A percentile compares a stretch with the other conserved stretches of the same genome.
Conservation (phyloP, 345 rosid genomes). For the Pistacia atlantica region DNA sequence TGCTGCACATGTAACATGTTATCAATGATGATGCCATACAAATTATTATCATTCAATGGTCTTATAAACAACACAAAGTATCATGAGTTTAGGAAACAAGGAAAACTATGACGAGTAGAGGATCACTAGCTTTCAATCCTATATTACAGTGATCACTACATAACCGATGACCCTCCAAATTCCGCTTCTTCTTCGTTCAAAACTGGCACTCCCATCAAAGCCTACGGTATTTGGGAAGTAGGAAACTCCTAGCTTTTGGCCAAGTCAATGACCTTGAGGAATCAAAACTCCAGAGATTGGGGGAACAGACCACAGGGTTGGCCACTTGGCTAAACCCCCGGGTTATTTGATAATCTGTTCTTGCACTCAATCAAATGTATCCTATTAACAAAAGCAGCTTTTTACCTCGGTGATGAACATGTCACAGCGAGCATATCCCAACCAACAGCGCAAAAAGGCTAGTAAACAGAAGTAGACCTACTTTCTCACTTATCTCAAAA, state of each 20-base stretch:
- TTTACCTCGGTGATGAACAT: too few relatives aligned
- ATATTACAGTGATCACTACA: neutral
- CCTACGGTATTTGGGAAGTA: neutral
- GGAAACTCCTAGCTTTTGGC: too few relatives aligned
- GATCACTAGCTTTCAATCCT: neutral
- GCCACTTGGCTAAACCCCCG: too few relatives aligned
- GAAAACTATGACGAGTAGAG: neutral
- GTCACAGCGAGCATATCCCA: too few relatives aligned
- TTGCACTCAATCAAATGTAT: too few relatives aligned
- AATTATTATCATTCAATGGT: neutral
- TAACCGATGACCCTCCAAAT: neutral
- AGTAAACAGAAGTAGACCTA: too few relatives aligned
- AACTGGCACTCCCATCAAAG: neutral
- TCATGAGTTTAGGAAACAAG: neutral
- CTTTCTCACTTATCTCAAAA: neutral
- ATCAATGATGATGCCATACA: slow-evolving; percentile 1
- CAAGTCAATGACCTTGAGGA: too few relatives aligned
- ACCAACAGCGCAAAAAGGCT: neutral
- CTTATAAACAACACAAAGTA: neutral
- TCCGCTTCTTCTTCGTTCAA: neutral
- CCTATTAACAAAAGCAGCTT: too few relatives aligned
- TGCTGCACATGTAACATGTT: slow-evolving; percentile 49
- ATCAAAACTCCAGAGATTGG: too few relatives aligned
- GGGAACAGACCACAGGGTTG: too few relatives aligned
- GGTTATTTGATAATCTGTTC: too few relatives aligned